Evolutionary conservation across 1,139 yeast species (phyloP), one percentile per base, ranked within the genome.

Genomic region (Pichia sp.): DNA sequence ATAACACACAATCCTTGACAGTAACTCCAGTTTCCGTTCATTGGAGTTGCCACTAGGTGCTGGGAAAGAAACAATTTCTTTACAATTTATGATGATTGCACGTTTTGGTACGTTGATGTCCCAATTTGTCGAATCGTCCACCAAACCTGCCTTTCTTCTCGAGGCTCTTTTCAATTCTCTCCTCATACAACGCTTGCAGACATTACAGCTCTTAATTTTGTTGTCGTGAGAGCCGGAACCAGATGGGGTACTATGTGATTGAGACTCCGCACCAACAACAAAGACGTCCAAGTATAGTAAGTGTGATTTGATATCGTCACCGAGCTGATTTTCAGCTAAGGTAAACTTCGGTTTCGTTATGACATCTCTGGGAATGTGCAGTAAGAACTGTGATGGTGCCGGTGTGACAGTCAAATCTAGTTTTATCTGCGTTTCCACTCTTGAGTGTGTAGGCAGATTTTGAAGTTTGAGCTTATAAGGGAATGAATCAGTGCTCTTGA

Each of bases 381-480:
- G 59, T 40, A 85, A 62, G 39, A 69, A 68, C 53, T 84, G 80
- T 7, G 72, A 69, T 5, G 94, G 93, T 10, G 85, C 72, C 3
- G 94, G 95, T 23, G 75, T 67, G 33, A 86, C 63, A 7, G 72
- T 59, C 22, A 91, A 61, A 34, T 73, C 69, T 39, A 91, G 64
- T 56, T 86, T 88, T 55, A 88, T 85, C 62, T 91, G 97, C 16
- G 96, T 91, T 60, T 91, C 98, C 6, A 91, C 97, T 47, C 98
- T 72, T 9, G 96, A 85, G 49, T 77, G 77, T 10, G 71, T 60
- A 1, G 96, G 96, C 34, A 88, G 62, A 38, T 77, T 81, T 11
- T 68, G 62, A 1, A 87, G 63, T 22, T 62, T 60, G 41, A 88
- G 52, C 37, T 68, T 63, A 58, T 75, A 82, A 4, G 86, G 86